Percentiles rank a stretch among this genome's conserved stretches.
phyloP scores from a whole-genome alignment of 176 grass and related monocot genomes.

The Olyra latifolia region DNA sequence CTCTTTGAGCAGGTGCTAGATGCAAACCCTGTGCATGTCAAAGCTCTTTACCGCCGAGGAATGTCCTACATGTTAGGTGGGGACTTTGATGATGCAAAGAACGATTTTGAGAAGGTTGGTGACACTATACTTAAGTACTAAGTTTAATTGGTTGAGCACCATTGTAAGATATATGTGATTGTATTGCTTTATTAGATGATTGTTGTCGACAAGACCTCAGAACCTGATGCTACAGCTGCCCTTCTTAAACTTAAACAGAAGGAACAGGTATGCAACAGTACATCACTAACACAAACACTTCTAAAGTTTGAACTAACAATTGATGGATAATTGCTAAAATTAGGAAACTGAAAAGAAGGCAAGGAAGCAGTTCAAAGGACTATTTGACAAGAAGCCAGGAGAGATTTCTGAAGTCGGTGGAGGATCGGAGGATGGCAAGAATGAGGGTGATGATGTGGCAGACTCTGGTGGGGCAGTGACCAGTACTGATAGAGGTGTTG shows the following conservation, averaged over 20 bases:
- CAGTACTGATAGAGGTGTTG: slow-evolving; percentile 31
- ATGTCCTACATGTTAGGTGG: slow-evolving; percentile 79
- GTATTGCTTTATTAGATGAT: slow-evolving; percentile 63
- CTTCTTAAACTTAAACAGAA: slow-evolving; percentile 82
- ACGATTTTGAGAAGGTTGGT: slow-evolving; percentile 90
- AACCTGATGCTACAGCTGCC: slow-evolving; percentile 73
- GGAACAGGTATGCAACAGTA: slow-evolving; percentile 57
- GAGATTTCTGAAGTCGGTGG: slow-evolving; percentile 71
- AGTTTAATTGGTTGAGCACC: not conserved
- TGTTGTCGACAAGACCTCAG: slow-evolving; percentile 66
- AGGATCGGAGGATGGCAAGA: slow-evolving; percentile 34
- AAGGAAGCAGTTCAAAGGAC: slow-evolving; percentile 94
- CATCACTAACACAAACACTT: not conserved
- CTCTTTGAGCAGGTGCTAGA: slow-evolving; percentile 68
- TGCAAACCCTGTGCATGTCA: slow-evolving; percentile 75
- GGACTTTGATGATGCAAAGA: slow-evolving; percentile 85
- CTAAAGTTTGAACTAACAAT: not conserved
- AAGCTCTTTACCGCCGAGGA: slow-evolving; percentile 88
- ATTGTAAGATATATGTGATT: not conserved
- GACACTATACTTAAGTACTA: not conserved
- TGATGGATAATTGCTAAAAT: not conserved
- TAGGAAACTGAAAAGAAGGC: slow-evolving; percentile 81
- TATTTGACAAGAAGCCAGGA: slow-evolving; percentile 96
- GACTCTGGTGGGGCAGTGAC: slow-evolving; percentile 23
- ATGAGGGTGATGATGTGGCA: not conserved